A percentile compares a stretch with the other conserved stretches of the same genome.
Evolutionary conservation across 805 yeast genomes (phyloP).

Genomic region (Starmerella lactis-condensi): DNA sequence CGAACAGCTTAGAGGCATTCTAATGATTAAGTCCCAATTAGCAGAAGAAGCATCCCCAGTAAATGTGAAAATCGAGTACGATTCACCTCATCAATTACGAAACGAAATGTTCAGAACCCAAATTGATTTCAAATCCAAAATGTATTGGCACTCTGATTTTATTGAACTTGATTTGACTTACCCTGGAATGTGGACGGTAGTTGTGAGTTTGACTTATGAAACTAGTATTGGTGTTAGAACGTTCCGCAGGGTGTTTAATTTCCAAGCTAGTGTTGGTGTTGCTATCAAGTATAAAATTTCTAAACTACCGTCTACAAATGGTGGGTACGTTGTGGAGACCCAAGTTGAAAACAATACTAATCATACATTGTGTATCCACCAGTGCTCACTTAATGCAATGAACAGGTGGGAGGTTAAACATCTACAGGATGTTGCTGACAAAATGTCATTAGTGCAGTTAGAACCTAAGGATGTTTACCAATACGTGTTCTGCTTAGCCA

Average conservation of each 20-base stretch:
- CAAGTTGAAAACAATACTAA: conserved; percentile 22
- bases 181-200: conserved; percentile 18
- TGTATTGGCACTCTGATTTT: neutral
- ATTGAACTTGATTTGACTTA: conserved; percentile 7
- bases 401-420: conserved; percentile 15
- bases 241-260: conserved; percentile 17
- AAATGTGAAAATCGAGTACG: conserved; percentile 2
- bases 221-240: conserved; percentile 8
- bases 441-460: conserved; percentile 9
- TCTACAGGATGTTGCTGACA: conserved; percentile 1
- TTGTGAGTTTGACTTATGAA: conserved; percentile 15
- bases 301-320: conserved; percentile 6
- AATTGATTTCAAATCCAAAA: neutral
- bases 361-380: conserved; percentile 18
- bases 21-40: conserved; percentile 10
- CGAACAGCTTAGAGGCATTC: conserved; percentile 19
- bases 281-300: conserved; percentile 19
- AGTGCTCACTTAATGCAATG: conserved; percentile 17
- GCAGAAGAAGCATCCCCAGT: conserved; percentile 1
- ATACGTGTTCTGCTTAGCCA: conserved; percentile 15
- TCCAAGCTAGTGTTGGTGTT: conserved; percentile 21
- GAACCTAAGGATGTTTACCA: conserved; percentile 20
- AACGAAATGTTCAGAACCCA: neutral
- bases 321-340: conserved; percentile 18
- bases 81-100: conserved; percentile 5